Percentiles rank a stretch among this genome's conserved stretches.
Conservation (phyloP, 2,329 filamentous ascomycete species). For the Neonectria magnoliae region DNA sequence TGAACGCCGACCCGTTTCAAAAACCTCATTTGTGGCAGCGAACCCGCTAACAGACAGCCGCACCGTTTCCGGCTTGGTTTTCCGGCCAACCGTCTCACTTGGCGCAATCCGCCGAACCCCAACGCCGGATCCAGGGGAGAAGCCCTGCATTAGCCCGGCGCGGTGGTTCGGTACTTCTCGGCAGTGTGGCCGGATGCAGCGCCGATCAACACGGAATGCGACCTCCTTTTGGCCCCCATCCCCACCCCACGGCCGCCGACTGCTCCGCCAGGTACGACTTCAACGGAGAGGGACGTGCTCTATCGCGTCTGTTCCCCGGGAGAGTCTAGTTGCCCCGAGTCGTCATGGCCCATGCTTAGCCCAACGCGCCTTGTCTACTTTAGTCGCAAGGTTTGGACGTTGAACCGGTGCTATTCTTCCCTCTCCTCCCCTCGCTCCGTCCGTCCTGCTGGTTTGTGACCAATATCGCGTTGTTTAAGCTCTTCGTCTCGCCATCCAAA, state of each 20-base stretch:
- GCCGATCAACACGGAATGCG: neutral
- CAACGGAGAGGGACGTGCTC: neutral
- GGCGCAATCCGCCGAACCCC: neutral
- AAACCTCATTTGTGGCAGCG: neutral
- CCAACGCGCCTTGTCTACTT: neutral
- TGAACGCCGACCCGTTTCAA: neutral
- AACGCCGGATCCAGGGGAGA: neutral
- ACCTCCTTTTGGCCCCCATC: neutral
- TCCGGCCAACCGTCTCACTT: neutral
- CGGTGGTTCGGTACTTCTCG: slow-evolving; percentile 1
- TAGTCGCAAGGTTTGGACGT: neutral
- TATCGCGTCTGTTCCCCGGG: neutral
- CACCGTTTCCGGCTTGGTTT: neutral
- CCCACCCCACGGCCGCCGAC: neutral
- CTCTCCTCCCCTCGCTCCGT: neutral
- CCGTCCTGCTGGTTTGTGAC: neutral
- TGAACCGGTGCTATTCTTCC: neutral
- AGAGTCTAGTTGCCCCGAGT: neutral
- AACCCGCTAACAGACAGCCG: no score
- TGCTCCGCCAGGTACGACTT: neutral
- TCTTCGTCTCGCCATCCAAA: neutral
- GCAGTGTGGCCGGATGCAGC: slow-evolving; percentile 1
- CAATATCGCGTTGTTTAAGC: neutral
- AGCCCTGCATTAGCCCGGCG: slow-evolving; percentile 5
- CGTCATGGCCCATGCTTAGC: neutral